Percentiles rank a stretch among this genome's conserved stretches.
These are phyloP conservation scores for Pseudonectria buxi DNA, from an alignment of 2,329 filamentous ascomycete species.

Conservation along the genomic window DNA sequence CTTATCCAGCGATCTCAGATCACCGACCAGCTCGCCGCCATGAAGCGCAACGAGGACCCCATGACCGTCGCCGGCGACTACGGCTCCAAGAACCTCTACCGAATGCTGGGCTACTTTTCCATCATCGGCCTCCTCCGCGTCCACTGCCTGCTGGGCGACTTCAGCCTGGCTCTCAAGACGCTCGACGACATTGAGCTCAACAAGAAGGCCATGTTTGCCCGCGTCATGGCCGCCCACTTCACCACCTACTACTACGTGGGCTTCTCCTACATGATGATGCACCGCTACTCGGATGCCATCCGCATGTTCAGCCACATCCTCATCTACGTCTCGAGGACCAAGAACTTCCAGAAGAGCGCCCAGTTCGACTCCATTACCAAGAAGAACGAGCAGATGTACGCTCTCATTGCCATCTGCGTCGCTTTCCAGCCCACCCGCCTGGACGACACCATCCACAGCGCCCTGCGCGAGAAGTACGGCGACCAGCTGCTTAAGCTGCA, in stretches of 20 bases:
- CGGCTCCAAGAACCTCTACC: slow-evolving; percentile 86
- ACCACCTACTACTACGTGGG: slow-evolving; percentile 99
- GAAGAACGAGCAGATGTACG: slow-evolving; percentile 99
- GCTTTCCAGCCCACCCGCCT: slow-evolving; percentile 95
- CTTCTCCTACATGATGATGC: slow-evolving; percentile 99
- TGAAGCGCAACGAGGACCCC: slow-evolving; percentile 89
- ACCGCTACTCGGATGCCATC: slow-evolving; percentile 97
- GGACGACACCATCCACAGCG: slow-evolving; percentile 98
- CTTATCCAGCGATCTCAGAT: slow-evolving; percentile 98
- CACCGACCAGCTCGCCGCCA: slow-evolving; percentile 90
- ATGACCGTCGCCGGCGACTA: slow-evolving; percentile 88
- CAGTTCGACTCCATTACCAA: slow-evolving; percentile 98
- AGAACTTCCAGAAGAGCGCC: slow-evolving; percentile 99
- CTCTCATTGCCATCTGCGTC: slow-evolving; percentile 96
- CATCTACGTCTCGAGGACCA: slow-evolving; percentile 95
- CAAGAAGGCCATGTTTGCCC: slow-evolving; percentile 99
- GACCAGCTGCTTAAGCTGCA: slow-evolving; percentile 97
- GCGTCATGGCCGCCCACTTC: slow-evolving; percentile 99
- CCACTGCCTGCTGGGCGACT: slow-evolving; percentile 94
- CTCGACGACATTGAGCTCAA: slow-evolving; percentile 99
- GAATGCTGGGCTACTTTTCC: slow-evolving; percentile 98
- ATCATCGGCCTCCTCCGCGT: slow-evolving; percentile 96
- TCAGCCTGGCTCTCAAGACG: slow-evolving; percentile 96
- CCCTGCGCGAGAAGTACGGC: slow-evolving; percentile 96
- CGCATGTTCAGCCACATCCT: slow-evolving; percentile 99